Conservation (phyloP, 805 yeast genomes). For the Ogataea angusta region DNA sequence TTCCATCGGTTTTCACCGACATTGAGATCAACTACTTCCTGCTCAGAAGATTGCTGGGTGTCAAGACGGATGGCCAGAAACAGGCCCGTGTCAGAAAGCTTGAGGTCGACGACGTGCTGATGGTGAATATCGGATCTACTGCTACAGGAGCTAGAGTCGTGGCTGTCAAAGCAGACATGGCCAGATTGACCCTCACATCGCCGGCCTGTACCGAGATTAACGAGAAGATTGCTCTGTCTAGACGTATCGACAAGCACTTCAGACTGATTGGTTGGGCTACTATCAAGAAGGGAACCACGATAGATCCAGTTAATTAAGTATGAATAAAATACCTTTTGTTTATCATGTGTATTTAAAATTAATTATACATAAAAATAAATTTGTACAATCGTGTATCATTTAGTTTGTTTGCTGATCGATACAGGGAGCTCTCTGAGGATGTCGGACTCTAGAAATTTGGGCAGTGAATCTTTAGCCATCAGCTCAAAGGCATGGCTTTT, state of each 20-base stretch:
- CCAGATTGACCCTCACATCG: slow-evolving; percentile 90
- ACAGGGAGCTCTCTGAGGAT: slow-evolving; percentile 33
- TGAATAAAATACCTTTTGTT: slow-evolving; percentile 1
- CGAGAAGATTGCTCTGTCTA: slow-evolving; percentile 96
- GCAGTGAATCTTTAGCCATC: slow-evolving; percentile 72
- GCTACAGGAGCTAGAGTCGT: slow-evolving; percentile 99
- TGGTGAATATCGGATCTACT: slow-evolving; percentile 99
- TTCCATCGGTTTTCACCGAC: slow-evolving; percentile 95
- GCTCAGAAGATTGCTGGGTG: slow-evolving; percentile 95
- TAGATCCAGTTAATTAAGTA: slow-evolving; percentile 63
- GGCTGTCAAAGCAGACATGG: slow-evolving; percentile 99
- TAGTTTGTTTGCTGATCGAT: slow-evolving; percentile 2
- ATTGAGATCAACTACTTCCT: slow-evolving; percentile 96
- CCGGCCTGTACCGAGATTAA: slow-evolving; percentile 99
- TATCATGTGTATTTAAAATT: slow-evolving; percentile 2
- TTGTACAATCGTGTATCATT: slow-evolving; percentile 1
- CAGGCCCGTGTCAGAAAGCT: slow-evolving; percentile 96
- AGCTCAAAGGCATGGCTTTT: slow-evolving; percentile 48
- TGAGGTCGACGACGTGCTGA: slow-evolving; percentile 90
- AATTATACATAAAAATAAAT: slow-evolving; percentile 1
- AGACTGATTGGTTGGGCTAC: slow-evolving; percentile 99
- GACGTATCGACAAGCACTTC: slow-evolving; percentile 99
- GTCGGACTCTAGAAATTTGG: slow-evolving; percentile 56
- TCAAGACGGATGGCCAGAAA: slow-evolving; percentile 95
- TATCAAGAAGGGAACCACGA: slow-evolving; percentile 87